Percentiles rank a stretch among this genome's conserved stretches.
Conservation (phyloP, 805 yeast species). For the Jamesozyma jinghongensis region DNA sequence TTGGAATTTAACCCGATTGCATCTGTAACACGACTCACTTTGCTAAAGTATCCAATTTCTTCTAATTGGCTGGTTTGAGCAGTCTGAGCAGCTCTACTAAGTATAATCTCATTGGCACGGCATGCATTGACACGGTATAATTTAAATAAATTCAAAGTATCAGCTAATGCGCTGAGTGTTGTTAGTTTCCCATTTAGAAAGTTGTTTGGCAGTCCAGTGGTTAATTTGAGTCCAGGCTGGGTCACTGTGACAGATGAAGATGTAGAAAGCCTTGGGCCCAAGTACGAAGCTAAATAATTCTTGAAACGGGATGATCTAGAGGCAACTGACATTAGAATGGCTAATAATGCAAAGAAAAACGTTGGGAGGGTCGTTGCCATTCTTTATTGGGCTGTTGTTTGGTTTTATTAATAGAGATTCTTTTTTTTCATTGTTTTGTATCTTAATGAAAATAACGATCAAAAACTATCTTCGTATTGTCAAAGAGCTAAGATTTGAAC, state of each 20-base stretch:
- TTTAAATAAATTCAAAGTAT: neutral
- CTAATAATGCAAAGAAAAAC: slow-evolving; percentile 10
- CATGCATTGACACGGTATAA: neutral
- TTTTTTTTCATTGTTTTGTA: too few relatives aligned
- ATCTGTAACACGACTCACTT: neutral
- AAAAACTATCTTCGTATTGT: too few relatives aligned
- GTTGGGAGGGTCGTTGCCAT: neutral
- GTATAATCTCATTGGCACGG: slow-evolving; percentile 2
- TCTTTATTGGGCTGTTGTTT: too few relatives aligned
- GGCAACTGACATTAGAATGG: slow-evolving; percentile 16
- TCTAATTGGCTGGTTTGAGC: slow-evolving; percentile 1
- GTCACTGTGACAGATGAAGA: neutral
- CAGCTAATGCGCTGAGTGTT: neutral
- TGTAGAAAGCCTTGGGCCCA: neutral
- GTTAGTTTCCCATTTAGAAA: neutral
- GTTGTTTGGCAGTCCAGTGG: slow-evolving; percentile 2
- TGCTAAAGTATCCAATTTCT: slow-evolving; percentile 4
- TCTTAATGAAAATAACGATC: too few relatives aligned
- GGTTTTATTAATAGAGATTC: too few relatives aligned
- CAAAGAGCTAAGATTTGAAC: too few relatives aligned
- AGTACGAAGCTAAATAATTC: neutral
- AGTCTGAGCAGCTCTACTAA: neutral
- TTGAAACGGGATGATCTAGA: slow-evolving; percentile 6
- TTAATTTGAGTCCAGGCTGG: slow-evolving; percentile 11
- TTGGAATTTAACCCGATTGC: slow-evolving; percentile 1